Conservation (phyloP, 805 yeast species). For the Candida koratica region DNA sequence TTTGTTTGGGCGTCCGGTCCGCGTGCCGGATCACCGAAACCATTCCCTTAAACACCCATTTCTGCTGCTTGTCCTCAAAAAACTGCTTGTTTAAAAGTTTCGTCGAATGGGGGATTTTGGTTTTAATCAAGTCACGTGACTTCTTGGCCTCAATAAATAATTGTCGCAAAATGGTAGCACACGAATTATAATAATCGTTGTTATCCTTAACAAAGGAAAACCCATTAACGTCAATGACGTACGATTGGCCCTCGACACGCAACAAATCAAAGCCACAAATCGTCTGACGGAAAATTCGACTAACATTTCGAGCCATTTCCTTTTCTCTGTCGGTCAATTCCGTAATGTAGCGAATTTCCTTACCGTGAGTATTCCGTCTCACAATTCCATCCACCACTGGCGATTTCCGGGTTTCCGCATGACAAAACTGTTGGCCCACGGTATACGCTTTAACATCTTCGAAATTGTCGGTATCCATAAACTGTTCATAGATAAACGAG, state of each 20-base stretch:
- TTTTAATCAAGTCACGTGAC: slow-evolving; percentile 37
- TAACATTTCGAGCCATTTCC: slow-evolving; percentile 73
- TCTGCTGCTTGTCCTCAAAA: slow-evolving; percentile 66
- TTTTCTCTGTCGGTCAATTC: slow-evolving; percentile 71
- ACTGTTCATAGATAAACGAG: slow-evolving; percentile 85
- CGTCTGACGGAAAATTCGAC: slow-evolving; percentile 78
- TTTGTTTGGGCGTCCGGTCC: slow-evolving; percentile 97
- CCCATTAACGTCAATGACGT: slow-evolving; percentile 96
- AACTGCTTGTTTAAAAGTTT: slow-evolving; percentile 34
- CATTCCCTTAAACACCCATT: slow-evolving; percentile 94
- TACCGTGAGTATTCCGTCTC: slow-evolving; percentile 94
- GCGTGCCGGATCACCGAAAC: slow-evolving; percentile 94
- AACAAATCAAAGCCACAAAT: slow-evolving; percentile 95
- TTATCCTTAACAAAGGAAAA: slow-evolving; percentile 97
- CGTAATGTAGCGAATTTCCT: slow-evolving; percentile 89
- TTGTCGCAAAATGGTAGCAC: slow-evolving; percentile 72
- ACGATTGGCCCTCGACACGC: slow-evolving; percentile 83
- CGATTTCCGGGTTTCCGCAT: slow-evolving; percentile 96
- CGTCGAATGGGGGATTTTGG: slow-evolving; percentile 31
- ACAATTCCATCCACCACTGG: slow-evolving; percentile 99
- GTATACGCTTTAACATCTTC: slow-evolving; percentile 99
- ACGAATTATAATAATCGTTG: slow-evolving; percentile 74
- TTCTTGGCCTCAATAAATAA: slow-evolving; percentile 58
- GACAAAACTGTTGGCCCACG: slow-evolving; percentile 86
- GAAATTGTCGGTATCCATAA: slow-evolving; percentile 96